Evolutionary conservation across 1,284 basidiomycete genomes (phyloP).

Genomic region (Exobasidium cylindrosporum): DNA sequence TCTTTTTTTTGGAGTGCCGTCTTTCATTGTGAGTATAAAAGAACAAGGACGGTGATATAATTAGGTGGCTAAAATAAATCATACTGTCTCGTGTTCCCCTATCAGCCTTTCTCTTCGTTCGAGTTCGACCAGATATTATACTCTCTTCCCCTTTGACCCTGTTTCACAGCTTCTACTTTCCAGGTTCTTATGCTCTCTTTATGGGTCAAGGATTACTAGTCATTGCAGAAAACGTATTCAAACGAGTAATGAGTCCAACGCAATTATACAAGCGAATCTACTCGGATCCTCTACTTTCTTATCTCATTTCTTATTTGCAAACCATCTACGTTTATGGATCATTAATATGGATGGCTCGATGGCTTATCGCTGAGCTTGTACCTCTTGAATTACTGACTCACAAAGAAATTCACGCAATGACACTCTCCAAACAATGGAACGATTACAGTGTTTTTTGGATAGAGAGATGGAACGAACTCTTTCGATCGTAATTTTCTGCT

Average conservation of each 20-base stretch:
- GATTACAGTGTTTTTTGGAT: background rate
- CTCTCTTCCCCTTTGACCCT: background rate
- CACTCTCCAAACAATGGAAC: background rate
- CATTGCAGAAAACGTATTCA: background rate
- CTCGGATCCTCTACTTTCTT: background rate
- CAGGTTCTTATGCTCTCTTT: background rate
- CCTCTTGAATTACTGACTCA: background rate
- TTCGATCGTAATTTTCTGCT: background rate
- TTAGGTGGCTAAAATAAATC: background rate
- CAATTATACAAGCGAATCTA: background rate
- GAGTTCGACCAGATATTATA: background rate
- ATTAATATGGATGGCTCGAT: slow-evolving; percentile 3
- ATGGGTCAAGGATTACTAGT: background rate
- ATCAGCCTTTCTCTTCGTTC: background rate
- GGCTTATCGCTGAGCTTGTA: background rate
- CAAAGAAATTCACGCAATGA: background rate
- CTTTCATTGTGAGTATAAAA: slow-evolving; percentile 7
- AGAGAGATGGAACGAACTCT: background rate
- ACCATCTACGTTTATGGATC: background rate
- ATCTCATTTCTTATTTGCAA: background rate
- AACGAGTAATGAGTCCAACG: background rate
- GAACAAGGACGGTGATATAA: too few species aligned
- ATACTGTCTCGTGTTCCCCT: background rate
- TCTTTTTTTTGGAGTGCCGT: slow-evolving; percentile 2
- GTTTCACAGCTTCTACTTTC: background rate